phyloP scores from a whole-genome alignment of 163 green algal species.

The Chlamydomonas reinhardtii region DNA sequence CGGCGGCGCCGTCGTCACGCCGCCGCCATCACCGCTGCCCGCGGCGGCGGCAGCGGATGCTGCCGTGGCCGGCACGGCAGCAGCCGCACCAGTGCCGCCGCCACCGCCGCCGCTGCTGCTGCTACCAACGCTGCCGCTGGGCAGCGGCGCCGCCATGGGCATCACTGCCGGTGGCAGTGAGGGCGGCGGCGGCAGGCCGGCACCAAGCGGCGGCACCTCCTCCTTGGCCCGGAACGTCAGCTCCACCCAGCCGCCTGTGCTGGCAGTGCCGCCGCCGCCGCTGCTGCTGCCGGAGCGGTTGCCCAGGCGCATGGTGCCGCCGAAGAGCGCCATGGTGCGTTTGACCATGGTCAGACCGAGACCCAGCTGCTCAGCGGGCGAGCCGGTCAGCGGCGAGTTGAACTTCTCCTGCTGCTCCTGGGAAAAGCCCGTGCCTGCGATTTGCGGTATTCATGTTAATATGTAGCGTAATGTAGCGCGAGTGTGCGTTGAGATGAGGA shows the following conservation, averaged over 20 bases:
- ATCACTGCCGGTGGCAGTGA: neutral
- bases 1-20: neutral
- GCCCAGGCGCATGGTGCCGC: constrained; percentile 46
- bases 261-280: neutral
- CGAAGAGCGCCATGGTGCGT: constrained; percentile 51
- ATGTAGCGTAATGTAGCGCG: too few relatives aligned
- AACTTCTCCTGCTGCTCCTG: constrained; percentile 52
- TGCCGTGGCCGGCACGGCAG: neutral
- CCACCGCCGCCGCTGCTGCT: too few relatives aligned
- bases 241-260: constrained; percentile 42
- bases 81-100: neutral
- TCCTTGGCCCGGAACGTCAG: constrained; percentile 48
- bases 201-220: constrained; percentile 31
- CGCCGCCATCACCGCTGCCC: neutral
- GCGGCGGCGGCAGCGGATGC: neutral
- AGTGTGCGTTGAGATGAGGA: too few relatives aligned
- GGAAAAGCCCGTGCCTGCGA: constrained; percentile 46
- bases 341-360: constrained; percentile 64
- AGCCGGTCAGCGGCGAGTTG: constrained; percentile 50
- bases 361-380: constrained; percentile 51
- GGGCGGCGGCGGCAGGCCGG: constrained; percentile 15
- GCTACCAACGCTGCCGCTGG: neutral
- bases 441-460: neutral
- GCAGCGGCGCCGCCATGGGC: neutral
- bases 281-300: constrained; percentile 8